Base-by-base conservation (phyloP, 31 red algal species). In the Endocladia muricata region DNA sequence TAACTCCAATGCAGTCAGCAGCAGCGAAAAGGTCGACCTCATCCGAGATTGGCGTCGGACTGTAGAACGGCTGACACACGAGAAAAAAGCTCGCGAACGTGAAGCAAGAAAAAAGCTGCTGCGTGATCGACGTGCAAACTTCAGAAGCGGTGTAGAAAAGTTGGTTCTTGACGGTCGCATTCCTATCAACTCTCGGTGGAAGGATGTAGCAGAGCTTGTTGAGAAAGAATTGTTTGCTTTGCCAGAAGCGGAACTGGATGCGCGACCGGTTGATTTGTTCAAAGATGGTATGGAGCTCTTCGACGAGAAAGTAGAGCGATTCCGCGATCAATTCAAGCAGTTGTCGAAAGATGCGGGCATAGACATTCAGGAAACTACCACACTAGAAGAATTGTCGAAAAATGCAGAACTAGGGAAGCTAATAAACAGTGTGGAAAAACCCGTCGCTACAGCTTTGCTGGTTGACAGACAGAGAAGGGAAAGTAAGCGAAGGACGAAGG, bases 391-490 rank as follows among this genome's bases (percentile, higher is more conserved):
- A 2, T 71, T 85, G 5, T n/a, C 65, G 54, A 76, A 85, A 19
- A 30, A 57, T n/a, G 41, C 55, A 44, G 43, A 42, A 17, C 42
- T 85, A 41, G 36, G 56, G 30, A 64, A 85, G 32, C 70, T 74
- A 34, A 39, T 87, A 25, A 54, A 70, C 61, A 43, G 37, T 47
- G 31, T 62, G 41, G 61, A 71, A 41, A 44, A 35, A 39, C 36
- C 73, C 42, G 66, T 87, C 37, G 51, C 62, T 61, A 65, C 69
- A 36, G 83, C 83, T 57, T 54, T 87, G 13, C 65, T 87, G 17
- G 38, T 44, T 1, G 83, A 87, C 55, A 69, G 83, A 39, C 58
- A 87, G 55, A 55, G 73, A 51, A 77, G 63, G 41, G 83, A 87
- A 68, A 87, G 61, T n/a, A 77, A 67, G 60, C 57, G 64, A 52